These are phyloP conservation scores for Cyclotella cryptica DNA, from an alignment of 108 stramenopile species.

Conservation along the genomic window DNA sequence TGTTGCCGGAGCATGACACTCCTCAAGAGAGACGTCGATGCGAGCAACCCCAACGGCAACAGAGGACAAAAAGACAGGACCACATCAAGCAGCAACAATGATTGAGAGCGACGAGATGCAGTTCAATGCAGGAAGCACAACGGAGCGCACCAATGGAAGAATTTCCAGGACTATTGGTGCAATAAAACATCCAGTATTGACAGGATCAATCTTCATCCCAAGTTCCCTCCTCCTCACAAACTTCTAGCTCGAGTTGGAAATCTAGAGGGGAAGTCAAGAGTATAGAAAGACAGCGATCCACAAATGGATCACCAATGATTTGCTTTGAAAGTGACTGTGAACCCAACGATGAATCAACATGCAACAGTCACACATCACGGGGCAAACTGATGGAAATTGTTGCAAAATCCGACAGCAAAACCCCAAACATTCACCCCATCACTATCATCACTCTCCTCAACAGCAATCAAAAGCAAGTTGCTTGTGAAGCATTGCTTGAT, in stretches of 20 bases:
- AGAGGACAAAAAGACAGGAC: background rate
- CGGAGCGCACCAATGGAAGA: constrained; percentile 12
- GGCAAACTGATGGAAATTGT: background rate
- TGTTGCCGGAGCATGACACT: background rate
- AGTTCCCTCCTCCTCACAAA: background rate
- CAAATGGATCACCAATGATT: background rate
- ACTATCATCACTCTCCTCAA: background rate
- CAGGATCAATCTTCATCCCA: background rate
- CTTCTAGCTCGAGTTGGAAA: background rate
- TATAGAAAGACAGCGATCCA: background rate
- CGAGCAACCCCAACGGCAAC: background rate
- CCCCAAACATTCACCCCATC: background rate
- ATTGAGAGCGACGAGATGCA: background rate
- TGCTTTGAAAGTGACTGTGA: background rate
- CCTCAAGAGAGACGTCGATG: background rate
- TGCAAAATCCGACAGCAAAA: background rate
- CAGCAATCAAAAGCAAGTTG: background rate
- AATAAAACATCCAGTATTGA: background rate
- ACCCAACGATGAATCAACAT: background rate
- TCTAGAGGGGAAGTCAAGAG: too few species aligned
- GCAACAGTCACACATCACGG: background rate
- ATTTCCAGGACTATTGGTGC: constrained; percentile 4
- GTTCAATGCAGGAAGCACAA: constrained; percentile 24
- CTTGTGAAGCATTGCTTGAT: background rate
- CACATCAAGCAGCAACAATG: background rate